Evolutionary conservation across 2,329 filamentous ascomycete species (phyloP).

Genomic region (Fusarium sp.): DNA sequence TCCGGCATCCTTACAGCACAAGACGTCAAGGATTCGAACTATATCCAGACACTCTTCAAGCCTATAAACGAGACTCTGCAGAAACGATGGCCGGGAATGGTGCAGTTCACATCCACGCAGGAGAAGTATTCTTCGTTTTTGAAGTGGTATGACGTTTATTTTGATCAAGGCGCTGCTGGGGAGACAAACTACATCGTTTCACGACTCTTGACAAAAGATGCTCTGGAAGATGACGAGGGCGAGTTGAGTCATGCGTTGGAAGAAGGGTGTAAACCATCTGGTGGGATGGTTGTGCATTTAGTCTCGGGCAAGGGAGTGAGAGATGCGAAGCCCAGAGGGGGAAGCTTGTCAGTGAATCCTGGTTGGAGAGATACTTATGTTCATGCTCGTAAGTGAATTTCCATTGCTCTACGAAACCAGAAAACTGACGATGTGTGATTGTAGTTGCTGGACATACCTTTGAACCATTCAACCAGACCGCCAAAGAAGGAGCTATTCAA

Average conservation of each 20-base stretch:
- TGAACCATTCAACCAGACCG: conserved; percentile 50
- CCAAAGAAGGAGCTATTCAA: conserved; percentile 42
- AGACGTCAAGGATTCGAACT: conserved; percentile 48
- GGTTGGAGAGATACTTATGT: conserved; percentile 62
- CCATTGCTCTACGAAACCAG: too few relatives aligned
- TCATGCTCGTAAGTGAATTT: conserved; percentile 57
- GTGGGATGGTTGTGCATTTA: conserved; percentile 51
- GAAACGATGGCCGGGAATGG: conserved; percentile 50
- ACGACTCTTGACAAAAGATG: conserved; percentile 55
- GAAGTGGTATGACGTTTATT: conserved; percentile 52
- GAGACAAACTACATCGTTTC: conserved; percentile 55
- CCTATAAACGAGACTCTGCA: conserved; percentile 54
- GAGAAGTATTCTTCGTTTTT: conserved; percentile 50
- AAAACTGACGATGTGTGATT: not conserved
- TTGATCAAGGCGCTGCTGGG: conserved; percentile 53
- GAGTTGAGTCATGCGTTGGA: conserved; percentile 53
- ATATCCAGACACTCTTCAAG: conserved; percentile 46
- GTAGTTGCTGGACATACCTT: conserved; percentile 48
- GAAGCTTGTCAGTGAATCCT: conserved; percentile 60
- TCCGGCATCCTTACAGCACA: conserved; percentile 51
- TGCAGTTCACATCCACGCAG: conserved; percentile 28
- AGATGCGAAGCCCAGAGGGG: conserved; percentile 57
- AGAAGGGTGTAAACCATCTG: conserved; percentile 46
- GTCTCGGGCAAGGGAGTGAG: conserved; percentile 59
- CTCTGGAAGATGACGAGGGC: conserved; percentile 46